phyloP scores from a whole-genome alignment of 2,329 filamentous ascomycete genomes.

The Stagonosporopsis chrysanthemi region DNA sequence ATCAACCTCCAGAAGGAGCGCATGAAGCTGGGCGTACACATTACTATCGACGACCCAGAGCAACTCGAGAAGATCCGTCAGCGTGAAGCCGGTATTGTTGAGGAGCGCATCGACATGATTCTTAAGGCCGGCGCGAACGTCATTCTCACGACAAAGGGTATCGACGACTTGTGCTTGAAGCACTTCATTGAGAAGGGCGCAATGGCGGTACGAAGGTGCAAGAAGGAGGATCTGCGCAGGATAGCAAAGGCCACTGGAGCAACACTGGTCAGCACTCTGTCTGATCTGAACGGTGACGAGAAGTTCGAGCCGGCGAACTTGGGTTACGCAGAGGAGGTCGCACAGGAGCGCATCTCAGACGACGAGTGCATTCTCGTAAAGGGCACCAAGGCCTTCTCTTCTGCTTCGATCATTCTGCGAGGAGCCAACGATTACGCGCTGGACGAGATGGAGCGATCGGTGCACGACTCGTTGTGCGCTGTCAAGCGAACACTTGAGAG shows the following conservation, averaged over 20 bases:
- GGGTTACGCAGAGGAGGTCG: slow-evolving; percentile 91
- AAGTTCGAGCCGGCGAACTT: slow-evolving; percentile 91
- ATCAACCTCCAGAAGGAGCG: slow-evolving; percentile 99
- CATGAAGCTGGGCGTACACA: slow-evolving; percentile 99
- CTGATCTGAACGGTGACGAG: slow-evolving; percentile 96
- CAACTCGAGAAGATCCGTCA: slow-evolving; percentile 97
- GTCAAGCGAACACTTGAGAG: slow-evolving; percentile 98
- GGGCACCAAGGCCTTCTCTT: slow-evolving; percentile 92
- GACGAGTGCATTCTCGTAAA: slow-evolving; percentile 98
- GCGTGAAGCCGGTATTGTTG: slow-evolving; percentile 88
- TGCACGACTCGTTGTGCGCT: slow-evolving; percentile 95
- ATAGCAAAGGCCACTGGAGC: slow-evolving; percentile 97
- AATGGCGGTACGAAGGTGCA: slow-evolving; percentile 95
- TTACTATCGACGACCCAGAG: slow-evolving; percentile 95
- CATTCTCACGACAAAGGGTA: slow-evolving; percentile 95
- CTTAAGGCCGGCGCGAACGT: slow-evolving; percentile 97
- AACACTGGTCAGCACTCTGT: slow-evolving; percentile 89
- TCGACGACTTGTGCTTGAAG: slow-evolving; percentile 95
- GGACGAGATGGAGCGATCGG: slow-evolving; percentile 98
- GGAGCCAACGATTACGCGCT: slow-evolving; percentile 95
- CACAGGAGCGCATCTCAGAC: slow-evolving; percentile 98
- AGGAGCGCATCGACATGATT: slow-evolving; percentile 96
- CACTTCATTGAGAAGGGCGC: slow-evolving; percentile 92
- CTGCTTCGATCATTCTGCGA: slow-evolving; percentile 93
- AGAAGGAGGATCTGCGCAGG: slow-evolving; percentile 96